Conservation (phyloP, 768 basidiomycete genomes). For the Mrakia blollopis region DNA sequence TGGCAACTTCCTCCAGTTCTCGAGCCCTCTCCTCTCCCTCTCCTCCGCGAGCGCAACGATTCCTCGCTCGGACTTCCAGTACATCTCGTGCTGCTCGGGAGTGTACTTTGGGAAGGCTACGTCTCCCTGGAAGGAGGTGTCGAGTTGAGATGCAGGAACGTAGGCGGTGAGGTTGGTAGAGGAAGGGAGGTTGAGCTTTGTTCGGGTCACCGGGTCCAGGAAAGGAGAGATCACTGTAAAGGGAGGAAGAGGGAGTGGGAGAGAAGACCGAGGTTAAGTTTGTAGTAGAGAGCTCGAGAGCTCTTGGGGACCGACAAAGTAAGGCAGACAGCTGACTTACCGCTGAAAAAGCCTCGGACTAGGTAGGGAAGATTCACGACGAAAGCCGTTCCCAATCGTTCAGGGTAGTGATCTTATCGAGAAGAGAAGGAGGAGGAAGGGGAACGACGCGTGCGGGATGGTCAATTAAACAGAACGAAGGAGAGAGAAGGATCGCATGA, state of each 20-base stretch:
- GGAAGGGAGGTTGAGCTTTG: constrained; percentile 31
- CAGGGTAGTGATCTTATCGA: constrained; percentile 29
- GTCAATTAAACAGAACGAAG: no score
- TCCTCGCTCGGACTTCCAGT: constrained; percentile 18
- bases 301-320: background rate
- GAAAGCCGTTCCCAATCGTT: constrained; percentile 18
- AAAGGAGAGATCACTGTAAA: constrained; percentile 18
- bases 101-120: constrained; percentile 23
- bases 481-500: background rate
- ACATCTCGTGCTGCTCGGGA: background rate
- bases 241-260: background rate
- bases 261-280: constrained; percentile 1
- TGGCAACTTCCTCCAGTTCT: constrained; percentile 23
- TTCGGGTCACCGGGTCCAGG: constrained; percentile 28
- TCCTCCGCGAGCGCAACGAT: constrained; percentile 16
- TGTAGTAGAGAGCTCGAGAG: background rate
- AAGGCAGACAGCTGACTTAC: background rate
- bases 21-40: constrained; percentile 19
- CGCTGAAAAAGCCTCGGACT: constrained; percentile 19
- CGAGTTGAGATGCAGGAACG: constrained; percentile 18
- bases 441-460: background rate
- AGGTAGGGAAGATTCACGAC: constrained; percentile 31
- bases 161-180: background rate
- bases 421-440: background rate
- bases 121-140: constrained; percentile 22